These are phyloP conservation scores for Aegilops longissima DNA, from an alignment of 176 grass and related monocot genomes.

Conservation along the genomic window DNA sequence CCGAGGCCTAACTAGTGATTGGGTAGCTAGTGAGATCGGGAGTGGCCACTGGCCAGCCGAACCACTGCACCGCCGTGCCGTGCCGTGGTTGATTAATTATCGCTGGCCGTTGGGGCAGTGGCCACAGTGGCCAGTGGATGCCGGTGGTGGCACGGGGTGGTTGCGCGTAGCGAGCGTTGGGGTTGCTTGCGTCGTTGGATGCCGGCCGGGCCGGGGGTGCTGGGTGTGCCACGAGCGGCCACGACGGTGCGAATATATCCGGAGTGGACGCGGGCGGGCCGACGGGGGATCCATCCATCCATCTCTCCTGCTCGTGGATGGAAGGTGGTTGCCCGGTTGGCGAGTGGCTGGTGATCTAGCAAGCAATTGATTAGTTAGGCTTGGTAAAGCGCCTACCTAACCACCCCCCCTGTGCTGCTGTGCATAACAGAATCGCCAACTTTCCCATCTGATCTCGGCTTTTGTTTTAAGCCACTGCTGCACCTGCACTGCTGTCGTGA, in stretches of 20 bases:
- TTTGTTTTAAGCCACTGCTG: background rate
- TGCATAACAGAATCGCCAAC: background rate
- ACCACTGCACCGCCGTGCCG: background rate
- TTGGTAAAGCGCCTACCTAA: conserved; percentile 18
- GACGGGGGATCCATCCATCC: background rate
- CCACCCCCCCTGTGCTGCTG: background rate
- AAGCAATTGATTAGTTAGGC: background rate
- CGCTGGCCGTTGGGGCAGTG: conserved; percentile 21
- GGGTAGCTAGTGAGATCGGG: background rate
- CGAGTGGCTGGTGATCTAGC: conserved; percentile 30
- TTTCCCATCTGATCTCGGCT: background rate
- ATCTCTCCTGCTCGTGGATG: background rate
- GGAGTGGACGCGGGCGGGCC: background rate
- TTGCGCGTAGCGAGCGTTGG: background rate
- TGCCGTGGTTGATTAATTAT: conserved; percentile 10
- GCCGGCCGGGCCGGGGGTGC: too few species aligned
- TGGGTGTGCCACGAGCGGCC: conserved; percentile 14
- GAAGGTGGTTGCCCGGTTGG: conserved; percentile 42
- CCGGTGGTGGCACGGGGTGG: background rate
- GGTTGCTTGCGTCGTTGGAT: too few species aligned
- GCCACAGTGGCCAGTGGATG: background rate
- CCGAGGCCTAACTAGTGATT: background rate
- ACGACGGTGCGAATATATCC: background rate
- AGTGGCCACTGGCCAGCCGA: conserved; percentile 31
- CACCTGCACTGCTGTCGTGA: background rate